These are phyloP conservation scores for Backusella tarrabulga DNA, from an alignment of 192 early-diverging fungal genomes.

Conservation along the genomic window DNA sequence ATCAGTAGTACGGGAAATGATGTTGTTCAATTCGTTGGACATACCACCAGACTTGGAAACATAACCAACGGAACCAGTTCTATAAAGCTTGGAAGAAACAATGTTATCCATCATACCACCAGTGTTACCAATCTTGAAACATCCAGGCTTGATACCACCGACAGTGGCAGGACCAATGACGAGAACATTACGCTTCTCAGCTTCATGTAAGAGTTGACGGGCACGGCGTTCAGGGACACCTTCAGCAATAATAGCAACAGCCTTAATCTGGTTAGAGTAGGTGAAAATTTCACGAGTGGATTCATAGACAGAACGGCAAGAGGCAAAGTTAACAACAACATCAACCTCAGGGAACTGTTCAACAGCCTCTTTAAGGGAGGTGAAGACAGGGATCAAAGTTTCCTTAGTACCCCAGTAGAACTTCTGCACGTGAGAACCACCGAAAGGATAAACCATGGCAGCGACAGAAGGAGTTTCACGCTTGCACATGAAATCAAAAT, in stretches of 20 bases:
- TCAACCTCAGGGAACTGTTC: constrained; percentile 89
- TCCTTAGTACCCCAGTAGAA: constrained; percentile 99
- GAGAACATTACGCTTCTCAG: constrained; percentile 74
- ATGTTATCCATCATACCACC: constrained; percentile 99
- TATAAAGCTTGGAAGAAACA: constrained; percentile 95
- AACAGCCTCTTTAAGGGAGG: constrained; percentile 80
- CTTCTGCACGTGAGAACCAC: constrained; percentile 98
- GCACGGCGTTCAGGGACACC: constrained; percentile 98
- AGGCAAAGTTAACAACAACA: constrained; percentile 97
- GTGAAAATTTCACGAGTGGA: constrained; percentile 88
- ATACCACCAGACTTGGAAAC: constrained; percentile 99
- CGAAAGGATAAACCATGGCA: constrained; percentile 99
- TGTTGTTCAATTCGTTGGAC: constrained; percentile 99
- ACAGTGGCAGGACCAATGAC: constrained; percentile 98
- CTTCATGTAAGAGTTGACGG: constrained; percentile 85
- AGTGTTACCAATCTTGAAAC: constrained; percentile 99
- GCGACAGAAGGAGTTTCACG: constrained; percentile 88
- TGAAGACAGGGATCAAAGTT: constrained; percentile 93
- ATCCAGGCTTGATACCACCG: constrained; percentile 98
- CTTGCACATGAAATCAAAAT: constrained; percentile 99
- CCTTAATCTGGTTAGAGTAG: constrained; percentile 81
- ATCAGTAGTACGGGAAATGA: constrained; percentile 92
- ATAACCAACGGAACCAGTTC: constrained; percentile 94
- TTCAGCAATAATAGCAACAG: constrained; percentile 97
- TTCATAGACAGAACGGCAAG: constrained; percentile 92